phyloP scores from a whole-genome alignment of 1,139 yeast genomes.

The Yamadazyma aaseri region DNA sequence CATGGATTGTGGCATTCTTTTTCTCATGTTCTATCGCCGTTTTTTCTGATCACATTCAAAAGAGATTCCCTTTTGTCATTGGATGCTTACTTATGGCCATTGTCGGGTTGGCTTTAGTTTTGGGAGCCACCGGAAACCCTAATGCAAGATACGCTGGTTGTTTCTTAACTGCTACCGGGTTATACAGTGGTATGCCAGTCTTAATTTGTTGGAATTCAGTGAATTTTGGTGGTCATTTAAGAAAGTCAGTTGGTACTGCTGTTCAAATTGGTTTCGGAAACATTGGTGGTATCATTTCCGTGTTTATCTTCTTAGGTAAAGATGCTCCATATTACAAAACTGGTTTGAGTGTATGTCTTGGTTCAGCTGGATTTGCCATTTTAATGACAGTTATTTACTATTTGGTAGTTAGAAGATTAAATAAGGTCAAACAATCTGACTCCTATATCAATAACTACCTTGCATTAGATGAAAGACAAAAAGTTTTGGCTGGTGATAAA shows the following conservation, averaged over 20 bases:
- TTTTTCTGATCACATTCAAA: conserved; percentile 46
- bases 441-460: conserved; percentile 44
- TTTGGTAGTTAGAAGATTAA: conserved; percentile 35
- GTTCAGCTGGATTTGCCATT: conserved; percentile 52
- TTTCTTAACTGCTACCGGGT: conserved; percentile 63
- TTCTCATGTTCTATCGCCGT: conserved; percentile 47
- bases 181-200: conserved; percentile 73
- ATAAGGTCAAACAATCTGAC: conserved; percentile 39
- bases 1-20: conserved; percentile 68
- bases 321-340: conserved; percentile 61
- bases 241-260: conserved; percentile 72
- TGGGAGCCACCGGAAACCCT: conserved; percentile 33
- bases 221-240: conserved; percentile 67
- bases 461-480: conserved; percentile 44
- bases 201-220: conserved; percentile 71
- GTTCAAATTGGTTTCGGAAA: conserved; percentile 82
- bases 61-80: conserved; percentile 50
- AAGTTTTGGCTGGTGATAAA: conserved; percentile 59
- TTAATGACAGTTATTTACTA: conserved; percentile 45
- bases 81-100: conserved; percentile 43
- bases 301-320: conserved; percentile 54
- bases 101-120: conserved; percentile 54
- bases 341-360: conserved; percentile 56
- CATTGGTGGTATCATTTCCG: conserved; percentile 77
- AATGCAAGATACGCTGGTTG: conserved; percentile 66